Conservation (phyloP, 495 filamentous ascomycete genomes). For the Tuber microsphaerosporum region DNA sequence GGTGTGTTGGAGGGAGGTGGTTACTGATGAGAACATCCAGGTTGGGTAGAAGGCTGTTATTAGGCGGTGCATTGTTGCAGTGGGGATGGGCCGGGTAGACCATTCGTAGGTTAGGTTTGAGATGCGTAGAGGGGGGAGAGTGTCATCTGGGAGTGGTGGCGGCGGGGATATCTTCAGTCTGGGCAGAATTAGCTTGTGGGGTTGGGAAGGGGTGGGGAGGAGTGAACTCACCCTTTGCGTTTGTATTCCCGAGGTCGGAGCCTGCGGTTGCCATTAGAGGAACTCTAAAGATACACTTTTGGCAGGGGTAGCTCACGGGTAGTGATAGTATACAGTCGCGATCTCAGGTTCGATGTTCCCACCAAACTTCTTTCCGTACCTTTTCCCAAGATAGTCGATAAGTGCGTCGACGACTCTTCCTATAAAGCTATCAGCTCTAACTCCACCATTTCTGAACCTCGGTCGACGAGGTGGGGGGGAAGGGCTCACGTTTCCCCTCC, state of each 20-base stretch:
- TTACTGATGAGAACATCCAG: constrained; percentile 31
- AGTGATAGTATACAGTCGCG: constrained; percentile 36
- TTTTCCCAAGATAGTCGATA: constrained; percentile 19
- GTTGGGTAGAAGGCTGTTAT: constrained; percentile 28
- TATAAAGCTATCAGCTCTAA: constrained; percentile 18
- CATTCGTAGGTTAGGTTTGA: constrained; percentile 28
- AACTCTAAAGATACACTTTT: background rate
- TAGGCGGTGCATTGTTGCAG: constrained; percentile 25
- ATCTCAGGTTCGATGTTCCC: constrained; percentile 25
- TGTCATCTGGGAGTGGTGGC: constrained; percentile 6
- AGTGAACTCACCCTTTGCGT: constrained; percentile 27
- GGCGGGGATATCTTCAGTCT: constrained; percentile 3
- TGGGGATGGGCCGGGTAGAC: constrained; percentile 27
- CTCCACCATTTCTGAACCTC: constrained; percentile 7
- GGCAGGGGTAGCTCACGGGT: constrained; percentile 24
- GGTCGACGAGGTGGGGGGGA: background rate
- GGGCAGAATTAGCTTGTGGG: background rate
- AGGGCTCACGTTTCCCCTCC: constrained; percentile 19
- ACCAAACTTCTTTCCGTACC: constrained; percentile 22
- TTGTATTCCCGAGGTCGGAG: constrained; percentile 30
- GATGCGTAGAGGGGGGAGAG: constrained; percentile 21
- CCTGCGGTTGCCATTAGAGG: constrained; percentile 7
- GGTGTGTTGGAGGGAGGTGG: constrained; percentile 18
- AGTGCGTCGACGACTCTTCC: constrained; percentile 24
- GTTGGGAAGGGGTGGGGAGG: constrained; percentile 11